Evolutionary conservation across 1,139 yeast genomes (phyloP), one percentile per base, ranked within the genome.

Genomic region (Magnusiomyces suaveolens): DNA sequence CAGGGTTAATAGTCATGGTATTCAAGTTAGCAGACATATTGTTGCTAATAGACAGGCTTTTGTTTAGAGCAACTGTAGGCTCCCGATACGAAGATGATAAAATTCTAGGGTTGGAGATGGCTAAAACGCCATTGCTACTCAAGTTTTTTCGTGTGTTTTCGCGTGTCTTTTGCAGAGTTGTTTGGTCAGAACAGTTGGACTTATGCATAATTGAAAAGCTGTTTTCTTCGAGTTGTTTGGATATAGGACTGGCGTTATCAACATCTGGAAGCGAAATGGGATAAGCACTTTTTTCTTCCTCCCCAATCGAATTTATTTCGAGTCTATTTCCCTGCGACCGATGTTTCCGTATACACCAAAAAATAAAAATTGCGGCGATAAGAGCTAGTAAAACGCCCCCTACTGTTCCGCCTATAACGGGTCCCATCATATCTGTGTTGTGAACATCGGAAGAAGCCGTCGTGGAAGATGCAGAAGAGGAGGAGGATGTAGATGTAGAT

Each of bases 391-490:
- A 48, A 2, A 53, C 56, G 26, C 56, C 58, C 2, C 52, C 58
- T 18, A 50, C 48, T 1, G 54, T 48, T 14, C 53, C 58, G 21
- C 58, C 58, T 14, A 56, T 33, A 1, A 56, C 44, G 23, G 58
- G 58, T 36, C 58, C 58, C 6, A 56, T 36, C 18, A 46, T 25
- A 8, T 18, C 21, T 23, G 43, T n/a, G n/a, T 20, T 24, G 2
- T 6, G 3, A 6, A 8, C 6, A 23, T 8, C 6, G 8, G 46
- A 43, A 1, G 51, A 36, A 6, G 32, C 2, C 10, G 33, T 2
- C 16, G 51, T 4, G 2, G 51, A 16, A 6, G 49, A 29, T 26
- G 49, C 16, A 2, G 49, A 29, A 25, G 56, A 18, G 2, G 54
- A 6, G 1, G 51, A 48, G 12, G 53, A 16, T 16, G 54, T 4